These are phyloP conservation scores for Curvularia lunata DNA, from an alignment of 2,329 filamentous ascomycete species.

Conservation along the genomic window DNA sequence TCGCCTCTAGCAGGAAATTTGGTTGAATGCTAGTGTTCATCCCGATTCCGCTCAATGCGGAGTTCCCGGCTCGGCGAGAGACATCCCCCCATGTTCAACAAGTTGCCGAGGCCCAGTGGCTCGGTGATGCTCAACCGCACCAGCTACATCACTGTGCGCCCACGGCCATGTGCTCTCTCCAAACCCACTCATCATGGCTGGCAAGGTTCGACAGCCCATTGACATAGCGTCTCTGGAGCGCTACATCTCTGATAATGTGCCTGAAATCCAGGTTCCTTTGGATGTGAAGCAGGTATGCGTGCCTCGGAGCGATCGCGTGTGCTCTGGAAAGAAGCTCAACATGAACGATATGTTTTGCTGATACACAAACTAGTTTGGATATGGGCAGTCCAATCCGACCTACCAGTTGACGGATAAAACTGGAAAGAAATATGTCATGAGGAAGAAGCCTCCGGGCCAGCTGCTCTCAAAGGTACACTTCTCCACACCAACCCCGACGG, in stretches of 20 bases:
- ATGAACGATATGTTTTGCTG: constrained; percentile 1
- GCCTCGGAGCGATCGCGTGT: not conserved
- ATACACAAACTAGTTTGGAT: constrained; percentile 74
- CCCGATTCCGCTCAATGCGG: constrained; percentile 8
- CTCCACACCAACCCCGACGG: not conserved
- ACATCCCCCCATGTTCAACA: constrained; percentile 19
- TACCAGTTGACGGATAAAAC: constrained; percentile 83
- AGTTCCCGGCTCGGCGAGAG: constrained; percentile 17
- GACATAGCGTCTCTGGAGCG: constrained; percentile 78
- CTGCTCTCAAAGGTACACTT: constrained; percentile 68
- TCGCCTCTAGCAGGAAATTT: not conserved
- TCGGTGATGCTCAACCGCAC: constrained; percentile 22
- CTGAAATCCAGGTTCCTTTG: constrained; percentile 80
- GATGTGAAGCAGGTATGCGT: constrained; percentile 81
- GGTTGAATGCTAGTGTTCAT: not conserved
- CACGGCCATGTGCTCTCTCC: constrained; percentile 22
- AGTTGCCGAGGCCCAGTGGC: constrained; percentile 17
- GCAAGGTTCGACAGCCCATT: constrained; percentile 87
- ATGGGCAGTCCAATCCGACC: constrained; percentile 96
- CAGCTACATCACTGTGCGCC: constrained; percentile 21
- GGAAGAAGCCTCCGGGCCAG: constrained; percentile 97
- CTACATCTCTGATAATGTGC: constrained; percentile 80
- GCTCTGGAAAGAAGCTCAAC: not conserved
- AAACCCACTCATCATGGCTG: constrained; percentile 68
- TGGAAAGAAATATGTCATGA: constrained; percentile 79